Conservation (phyloP, 2,329 filamentous ascomycete genomes). For the Venturia nashicola region DNA sequence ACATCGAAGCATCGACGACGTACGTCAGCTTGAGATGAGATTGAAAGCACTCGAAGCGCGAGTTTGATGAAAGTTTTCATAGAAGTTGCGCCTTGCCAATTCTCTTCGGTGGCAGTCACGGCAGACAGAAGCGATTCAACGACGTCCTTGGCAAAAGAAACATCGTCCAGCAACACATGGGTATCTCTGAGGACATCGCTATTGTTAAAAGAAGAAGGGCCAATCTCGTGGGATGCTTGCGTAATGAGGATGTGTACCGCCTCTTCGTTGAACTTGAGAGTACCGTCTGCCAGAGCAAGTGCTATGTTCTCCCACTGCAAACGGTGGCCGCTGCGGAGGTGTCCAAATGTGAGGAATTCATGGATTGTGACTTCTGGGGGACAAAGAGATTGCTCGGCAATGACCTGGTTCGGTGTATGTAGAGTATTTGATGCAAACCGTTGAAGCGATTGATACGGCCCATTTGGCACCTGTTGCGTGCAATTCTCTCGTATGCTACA, state of each 20-base stretch:
- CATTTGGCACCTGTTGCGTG: background rate
- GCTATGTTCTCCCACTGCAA: conserved; percentile 38
- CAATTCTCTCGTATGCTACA: background rate
- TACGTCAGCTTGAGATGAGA: background rate
- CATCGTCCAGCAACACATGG: background rate
- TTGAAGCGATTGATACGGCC: background rate
- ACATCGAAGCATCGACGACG: background rate
- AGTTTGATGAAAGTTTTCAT: background rate
- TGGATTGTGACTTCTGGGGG: conserved; percentile 34
- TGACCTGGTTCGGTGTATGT: background rate
- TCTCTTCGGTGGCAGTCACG: background rate
- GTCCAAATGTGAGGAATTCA: conserved; percentile 42
- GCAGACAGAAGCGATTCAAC: background rate
- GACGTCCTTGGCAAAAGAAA: background rate
- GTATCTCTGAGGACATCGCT: background rate
- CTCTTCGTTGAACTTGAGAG: conserved; percentile 47
- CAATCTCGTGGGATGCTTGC: conserved; percentile 43
- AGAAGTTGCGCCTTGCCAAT: background rate
- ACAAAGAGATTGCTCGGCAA: conserved; percentile 36
- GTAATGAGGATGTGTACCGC: conserved; percentile 37
- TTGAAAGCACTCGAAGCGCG: background rate
- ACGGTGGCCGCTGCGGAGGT: conserved; percentile 32
- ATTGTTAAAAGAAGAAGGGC: conserved; percentile 16
- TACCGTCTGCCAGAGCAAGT: conserved; percentile 39
- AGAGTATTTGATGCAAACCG: background rate